Base-by-base conservation (phyloP, 1,284 basidiomycete species). In the Pterula multifida region DNA sequence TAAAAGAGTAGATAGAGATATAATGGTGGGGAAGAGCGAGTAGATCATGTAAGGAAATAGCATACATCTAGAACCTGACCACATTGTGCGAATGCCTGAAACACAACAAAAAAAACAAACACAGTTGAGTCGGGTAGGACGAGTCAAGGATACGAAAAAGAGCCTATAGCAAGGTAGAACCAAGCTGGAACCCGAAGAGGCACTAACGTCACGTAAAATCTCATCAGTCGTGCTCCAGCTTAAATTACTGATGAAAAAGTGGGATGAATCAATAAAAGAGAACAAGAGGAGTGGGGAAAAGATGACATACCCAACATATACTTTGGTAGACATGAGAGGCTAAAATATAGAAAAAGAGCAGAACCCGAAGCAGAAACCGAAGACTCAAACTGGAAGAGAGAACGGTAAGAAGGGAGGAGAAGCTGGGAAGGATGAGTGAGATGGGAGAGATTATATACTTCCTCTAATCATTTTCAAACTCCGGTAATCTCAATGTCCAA, bases 181-280 rank as follows among this genome's bases (percentile, higher is more conserved):
- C 62, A 61, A 63, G 61, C 62, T 61, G 54, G 59, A 59, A 60
- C 63, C 59, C 56, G 63, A 63, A 69, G 62, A 69, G 75, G 58
- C 9, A 87, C 85, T 82, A 76, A 91, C 90, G 75, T 79, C 69
- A 68, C 81, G 79, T 61, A 94, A 77, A 55, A 79, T 79, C 51
- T 92, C 90, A 79, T 93, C 90, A 65, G 81, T 92, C 68, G 90
- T 92, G 79, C 89, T 90, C 90, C 90, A 88, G 75, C 85, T 87
- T 76, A 88, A 74, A 79, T 88, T 88, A 73, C 85, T 88, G 79
- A 68, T 74, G 59, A 64, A 63, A n/a, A n/a, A 64, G 63, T 55
- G 52, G 54, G 61, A 56, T 11, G 62, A n/a, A 57, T 52, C 58
- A 55, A 51, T 48, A 55, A 58, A 65, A 61, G 62, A n/a, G n/a